phyloP scores from a whole-genome alignment of 2,329 filamentous ascomycete species.

The Geoglossum cookeanum region DNA sequence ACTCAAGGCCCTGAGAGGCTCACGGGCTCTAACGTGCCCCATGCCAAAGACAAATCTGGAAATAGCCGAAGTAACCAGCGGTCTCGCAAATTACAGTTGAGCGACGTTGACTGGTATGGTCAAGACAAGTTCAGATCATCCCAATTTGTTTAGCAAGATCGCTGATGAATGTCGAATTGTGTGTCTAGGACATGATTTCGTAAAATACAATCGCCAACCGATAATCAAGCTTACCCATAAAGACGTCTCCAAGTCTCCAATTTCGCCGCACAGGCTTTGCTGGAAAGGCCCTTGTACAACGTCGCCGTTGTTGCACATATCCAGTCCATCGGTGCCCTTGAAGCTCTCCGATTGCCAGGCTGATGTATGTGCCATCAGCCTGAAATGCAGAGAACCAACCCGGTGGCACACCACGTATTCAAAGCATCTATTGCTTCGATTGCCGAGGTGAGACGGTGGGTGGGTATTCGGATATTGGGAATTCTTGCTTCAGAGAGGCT shows the following conservation, averaged over 20 bases:
- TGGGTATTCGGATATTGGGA: background rate
- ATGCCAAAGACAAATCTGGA: conserved; percentile 35
- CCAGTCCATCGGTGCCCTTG: background rate
- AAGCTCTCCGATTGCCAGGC: background rate
- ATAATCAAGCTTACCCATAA: background rate
- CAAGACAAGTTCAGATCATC: too few relatives aligned
- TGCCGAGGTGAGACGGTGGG: background rate
- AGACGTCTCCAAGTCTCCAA: background rate
- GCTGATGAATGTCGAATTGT: background rate
- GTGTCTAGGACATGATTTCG: background rate
- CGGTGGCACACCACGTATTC: background rate
- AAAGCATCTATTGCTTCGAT: conserved; percentile 1
- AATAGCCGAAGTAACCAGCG: conserved; percentile 58
- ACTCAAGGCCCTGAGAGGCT: conserved; percentile 20
- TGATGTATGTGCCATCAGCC: background rate
- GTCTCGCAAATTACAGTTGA: conserved; percentile 77
- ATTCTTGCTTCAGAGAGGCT: background rate
- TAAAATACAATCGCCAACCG: background rate
- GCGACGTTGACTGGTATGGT: conserved; percentile 90
- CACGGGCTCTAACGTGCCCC: conserved; percentile 23
- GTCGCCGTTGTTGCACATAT: background rate
- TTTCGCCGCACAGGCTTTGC: background rate
- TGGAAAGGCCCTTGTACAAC: background rate
- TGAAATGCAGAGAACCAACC: background rate
- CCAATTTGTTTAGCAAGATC: background rate